Evolutionary conservation across 2,329 filamentous ascomycete species (phyloP), one percentile per base, ranked within the genome.

Genomic region (Fusarium sp.): DNA sequence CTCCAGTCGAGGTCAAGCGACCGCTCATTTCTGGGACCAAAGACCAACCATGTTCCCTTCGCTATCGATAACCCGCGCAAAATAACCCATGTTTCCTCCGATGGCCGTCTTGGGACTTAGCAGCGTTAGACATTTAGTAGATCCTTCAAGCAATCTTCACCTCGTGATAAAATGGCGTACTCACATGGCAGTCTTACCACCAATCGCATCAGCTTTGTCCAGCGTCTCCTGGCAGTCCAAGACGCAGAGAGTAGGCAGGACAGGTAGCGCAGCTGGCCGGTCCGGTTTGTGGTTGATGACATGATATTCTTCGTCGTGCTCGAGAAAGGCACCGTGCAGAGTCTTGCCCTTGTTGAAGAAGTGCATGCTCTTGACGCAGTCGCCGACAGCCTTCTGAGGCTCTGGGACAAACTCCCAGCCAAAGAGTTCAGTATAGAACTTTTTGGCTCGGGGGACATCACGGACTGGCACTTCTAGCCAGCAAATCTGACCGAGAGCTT

Each of bases 381-480:
- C 67, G n/a, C 58, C 63, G 15, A 65, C 51, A 38, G 58, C 43
- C 10, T 69, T 67, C 24, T 65, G 57, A 24, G 69, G 54, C 33
- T 77, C 70, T 4, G 62, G 45, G 28, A 46, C 43, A 54, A 73
- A 74, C 19, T 79, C 73, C 79, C 79, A 80, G 34, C 65, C 72
- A 22, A 82, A 77, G 28, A 82, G 71, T 19, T 76, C 68, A 10
- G 68, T 72, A 65, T 82, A 82, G 72, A 83, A 82, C 40, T 73
- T 75, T 44, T 76, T 74, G 55, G 77, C 80, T 31, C 80, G 75
- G 31, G 62, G 46, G 15, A 80, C 58, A 64, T 81, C 74, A 28
- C 64, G 71, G 51, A 78, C 77, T n/a, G 80, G 80, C 15, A 83
- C 69, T 56, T 82, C 78, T 45, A 80, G 76, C 79, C 79, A 83